Base-by-base conservation (phyloP, 2,329 filamentous ascomycete species). In the Penicillium rolfsii region DNA sequence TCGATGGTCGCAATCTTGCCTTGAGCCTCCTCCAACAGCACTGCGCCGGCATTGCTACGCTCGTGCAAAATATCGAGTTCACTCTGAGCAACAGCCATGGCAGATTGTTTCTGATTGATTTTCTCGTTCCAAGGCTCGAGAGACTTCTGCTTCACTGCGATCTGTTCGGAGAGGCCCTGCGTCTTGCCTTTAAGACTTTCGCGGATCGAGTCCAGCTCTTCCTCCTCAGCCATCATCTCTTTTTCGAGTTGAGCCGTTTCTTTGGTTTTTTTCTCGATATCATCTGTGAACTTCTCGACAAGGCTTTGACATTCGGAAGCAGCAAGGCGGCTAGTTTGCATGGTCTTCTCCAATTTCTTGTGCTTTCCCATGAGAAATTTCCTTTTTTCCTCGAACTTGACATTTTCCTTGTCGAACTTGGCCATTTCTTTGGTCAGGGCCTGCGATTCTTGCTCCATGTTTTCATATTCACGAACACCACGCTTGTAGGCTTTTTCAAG, bases 331-430 rank as follows among this genome's bases (percentile, higher is more conserved):
- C 91, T 91, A 49, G 88, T 89, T 57, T 87, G 83, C 63, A 95
- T 91, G 0, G 89, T 86, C 80, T 97, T 98, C 67, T 98, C 92
- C 14, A 97, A 84, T 79, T 99, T 99, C 81, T 95, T 97, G 70
- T 91, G 89, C 80, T 99, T 99, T 71, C 89, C 89, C 2, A 85
- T 82, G 66, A 99, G 80, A 76, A 98, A 98, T 75, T 99, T 99
- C 75, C 90, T 89, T 82, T 98, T 98, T 77, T 99, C 96, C 66
- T 98, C 94, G 67, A 96, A 93, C 73, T 99, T 99, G 77, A 99
- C 95, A 24, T 89, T 89, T 73, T 98, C 95, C 74, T 98, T 97
- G 73, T 99, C 96, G 64, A 96, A 93, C 73, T 93, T 94, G 48
- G 92, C 88, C 79, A 95, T 88, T 73, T 98, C 91, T 74, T 97